Evolutionary conservation across 139 green algal genomes (phyloP), one percentile per base, ranked within the genome.

Genomic region (Chlamydomonas schloesseri): DNA sequence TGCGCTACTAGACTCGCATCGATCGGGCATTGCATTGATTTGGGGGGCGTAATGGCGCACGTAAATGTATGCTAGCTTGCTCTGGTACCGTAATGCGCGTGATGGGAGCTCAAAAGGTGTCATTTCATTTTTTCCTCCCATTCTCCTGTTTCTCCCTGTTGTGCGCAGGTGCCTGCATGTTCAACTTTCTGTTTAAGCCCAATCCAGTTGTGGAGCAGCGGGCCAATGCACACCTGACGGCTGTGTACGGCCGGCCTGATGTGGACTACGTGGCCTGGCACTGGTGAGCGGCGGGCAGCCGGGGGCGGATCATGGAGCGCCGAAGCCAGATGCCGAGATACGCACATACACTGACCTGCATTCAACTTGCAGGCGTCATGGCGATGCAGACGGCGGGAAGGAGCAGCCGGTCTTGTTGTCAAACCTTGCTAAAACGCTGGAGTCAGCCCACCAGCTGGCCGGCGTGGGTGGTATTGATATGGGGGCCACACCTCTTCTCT

Each of bases 161-260:
- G 42, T 8, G 42, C 42, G 36, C 36, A 46, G 68, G 68, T 17
- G 33, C 68, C 2, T 73, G 68, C 68, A 28, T 42, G 26, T 73
- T 28, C 68, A 28, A 73, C 68, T 73, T 73, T n/a, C 68, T 73
- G 28, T 73, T 73, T n/a, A 73, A 73, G 29, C 36, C 34, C 0
- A 47, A 73, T n/a, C 31, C 29, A 11, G 24, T 13, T 9, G 34
- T 73, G 21, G 17, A 50, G 36, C 18, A 15, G 29, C 68, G 68
- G 15, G 68, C 26, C 0, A n/a, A 73, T 28, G 26, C 33, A n/a
- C 68, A 73, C 68, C 68, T 73, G 2, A 37, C 20, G 29, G 20
- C 33, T 10, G 26, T 73, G n/a, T 73, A 73, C 68, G 68, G 68
- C 57, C 23, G 21, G 57, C 2, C 9, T 2, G 23, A 24, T 6